phyloP scores from a whole-genome alignment of 2,329 filamentous ascomycete species.

The Aspergillus versicolor region DNA sequence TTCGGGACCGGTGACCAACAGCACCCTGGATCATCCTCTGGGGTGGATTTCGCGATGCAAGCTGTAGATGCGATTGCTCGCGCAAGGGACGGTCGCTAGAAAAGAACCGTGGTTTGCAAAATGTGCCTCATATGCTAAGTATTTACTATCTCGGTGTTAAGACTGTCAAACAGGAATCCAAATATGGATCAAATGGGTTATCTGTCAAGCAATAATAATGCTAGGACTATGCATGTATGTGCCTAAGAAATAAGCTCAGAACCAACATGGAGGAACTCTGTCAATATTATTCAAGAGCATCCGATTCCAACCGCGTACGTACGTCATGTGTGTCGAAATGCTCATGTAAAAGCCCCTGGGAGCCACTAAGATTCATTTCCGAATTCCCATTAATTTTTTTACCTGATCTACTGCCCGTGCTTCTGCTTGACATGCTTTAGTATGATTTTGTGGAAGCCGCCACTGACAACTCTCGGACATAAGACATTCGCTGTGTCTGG shows the following conservation, averaged over 20 bases:
- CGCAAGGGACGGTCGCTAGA: constrained; percentile 4
- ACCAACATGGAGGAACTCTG: background rate
- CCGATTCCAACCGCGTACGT: background rate
- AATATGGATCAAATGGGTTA: background rate
- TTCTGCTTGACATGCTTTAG: background rate
- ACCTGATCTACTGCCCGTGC: background rate
- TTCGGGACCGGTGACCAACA: constrained; percentile 28
- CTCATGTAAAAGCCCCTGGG: background rate
- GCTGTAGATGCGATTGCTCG: constrained; percentile 26
- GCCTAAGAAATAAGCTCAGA: background rate
- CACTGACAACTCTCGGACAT: background rate
- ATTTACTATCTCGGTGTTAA: background rate
- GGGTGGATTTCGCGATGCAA: constrained; percentile 30
- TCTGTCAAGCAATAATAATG: background rate
- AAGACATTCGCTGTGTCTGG: background rate
- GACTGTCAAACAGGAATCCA: background rate
- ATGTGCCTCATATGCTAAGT: background rate
- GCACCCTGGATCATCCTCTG: constrained; percentile 26
- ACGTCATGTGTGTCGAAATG: background rate
- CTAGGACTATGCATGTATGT: background rate
- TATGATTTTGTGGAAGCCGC: background rate
- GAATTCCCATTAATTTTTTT: background rate
- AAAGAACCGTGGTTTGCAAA: background rate
- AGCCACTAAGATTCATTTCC: background rate
- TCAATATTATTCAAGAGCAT: background rate